phyloP scores from a whole-genome alignment of 306 rosid species.

The Trifolium subterraneum region DNA sequence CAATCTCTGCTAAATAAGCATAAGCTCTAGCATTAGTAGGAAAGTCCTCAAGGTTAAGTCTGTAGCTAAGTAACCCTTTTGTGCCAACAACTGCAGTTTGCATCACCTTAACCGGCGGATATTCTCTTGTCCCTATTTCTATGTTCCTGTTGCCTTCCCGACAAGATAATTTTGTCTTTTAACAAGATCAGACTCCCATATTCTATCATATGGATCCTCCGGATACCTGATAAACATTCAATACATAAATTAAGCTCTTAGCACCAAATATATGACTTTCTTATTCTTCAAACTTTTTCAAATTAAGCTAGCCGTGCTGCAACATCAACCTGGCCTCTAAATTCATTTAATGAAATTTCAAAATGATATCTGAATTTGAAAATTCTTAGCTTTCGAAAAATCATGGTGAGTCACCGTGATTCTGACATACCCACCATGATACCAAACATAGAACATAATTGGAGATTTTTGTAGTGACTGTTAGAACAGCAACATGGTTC shows the following conservation, averaged over 20 bases:
- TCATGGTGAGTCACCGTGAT: too few species aligned
- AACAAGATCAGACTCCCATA: conserved; percentile 91
- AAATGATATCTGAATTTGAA: background rate
- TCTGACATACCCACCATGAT: too few species aligned
- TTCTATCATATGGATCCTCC: conserved; percentile 97
- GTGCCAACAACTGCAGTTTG: conserved; percentile 90
- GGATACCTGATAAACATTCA: conserved; percentile 76
- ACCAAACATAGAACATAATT: too few species aligned
- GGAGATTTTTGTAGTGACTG: too few species aligned
- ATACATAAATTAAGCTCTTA: background rate
- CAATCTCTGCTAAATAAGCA: conserved; percentile 86
- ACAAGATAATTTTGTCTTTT: conserved; percentile 90
- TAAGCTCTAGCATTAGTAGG: conserved; percentile 88
- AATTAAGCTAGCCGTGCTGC: background rate
- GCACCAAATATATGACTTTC: background rate
- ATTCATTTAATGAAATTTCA: background rate
- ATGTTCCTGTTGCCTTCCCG: conserved; percentile 86
- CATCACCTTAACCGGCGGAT: conserved; percentile 86
- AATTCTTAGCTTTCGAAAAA: background rate
- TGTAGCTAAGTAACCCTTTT: conserved; percentile 67
- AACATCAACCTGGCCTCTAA: background rate
- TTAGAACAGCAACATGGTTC: too few species aligned
- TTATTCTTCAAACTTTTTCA: background rate
- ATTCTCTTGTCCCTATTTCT: conserved; percentile 66
- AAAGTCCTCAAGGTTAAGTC: conserved; percentile 81